Evolutionary conservation across 2,329 filamentous ascomycete genomes (phyloP).

Genomic region (Bisporella sp.): DNA sequence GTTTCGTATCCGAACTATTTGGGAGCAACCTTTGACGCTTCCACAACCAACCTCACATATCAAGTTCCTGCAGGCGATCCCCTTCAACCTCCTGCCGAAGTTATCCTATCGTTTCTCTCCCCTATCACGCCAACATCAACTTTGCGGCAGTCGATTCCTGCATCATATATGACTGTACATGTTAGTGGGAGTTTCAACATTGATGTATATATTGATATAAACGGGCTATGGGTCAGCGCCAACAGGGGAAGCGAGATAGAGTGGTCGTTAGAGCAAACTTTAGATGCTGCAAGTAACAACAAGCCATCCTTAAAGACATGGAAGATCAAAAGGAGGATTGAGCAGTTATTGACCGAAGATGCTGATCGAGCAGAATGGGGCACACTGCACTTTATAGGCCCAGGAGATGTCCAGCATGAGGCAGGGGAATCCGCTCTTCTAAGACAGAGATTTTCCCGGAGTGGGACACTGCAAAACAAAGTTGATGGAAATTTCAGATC

Average conservation of each 20-base stretch:
- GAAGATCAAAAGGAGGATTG: conserved; percentile 50
- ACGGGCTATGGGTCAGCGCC: conserved; percentile 78
- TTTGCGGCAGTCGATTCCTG: conserved; percentile 43
- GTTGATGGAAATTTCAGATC: conserved; percentile 60
- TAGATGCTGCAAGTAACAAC: conserved; percentile 30
- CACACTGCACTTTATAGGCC: conserved; percentile 68
- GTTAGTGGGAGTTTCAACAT: conserved; percentile 61
- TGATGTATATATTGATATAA: conserved; percentile 60
- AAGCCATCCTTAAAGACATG: conserved; percentile 53
- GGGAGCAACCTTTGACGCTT: conserved; percentile 61
- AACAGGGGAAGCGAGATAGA: conserved; percentile 60
- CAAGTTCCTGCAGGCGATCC: conserved; percentile 39
- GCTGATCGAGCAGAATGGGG: conserved; percentile 79
- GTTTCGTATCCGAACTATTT: conserved; percentile 51
- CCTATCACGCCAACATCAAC: conserved; percentile 27
- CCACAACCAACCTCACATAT: conserved; percentile 64
- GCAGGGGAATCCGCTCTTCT: conserved; percentile 60
- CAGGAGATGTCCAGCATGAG: conserved; percentile 60
- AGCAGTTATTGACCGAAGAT: conserved; percentile 69
- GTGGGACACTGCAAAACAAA: conserved; percentile 57
- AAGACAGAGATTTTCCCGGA: conserved; percentile 62
- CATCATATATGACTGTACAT: conserved; percentile 67
- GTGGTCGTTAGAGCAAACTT: conserved; percentile 54
- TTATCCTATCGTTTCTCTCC: conserved; percentile 50
- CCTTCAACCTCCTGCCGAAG: conserved; percentile 37